Evolutionary conservation across 441 rosid species (phyloP).

Genomic region (Metrosideros polymorpha): DNA sequence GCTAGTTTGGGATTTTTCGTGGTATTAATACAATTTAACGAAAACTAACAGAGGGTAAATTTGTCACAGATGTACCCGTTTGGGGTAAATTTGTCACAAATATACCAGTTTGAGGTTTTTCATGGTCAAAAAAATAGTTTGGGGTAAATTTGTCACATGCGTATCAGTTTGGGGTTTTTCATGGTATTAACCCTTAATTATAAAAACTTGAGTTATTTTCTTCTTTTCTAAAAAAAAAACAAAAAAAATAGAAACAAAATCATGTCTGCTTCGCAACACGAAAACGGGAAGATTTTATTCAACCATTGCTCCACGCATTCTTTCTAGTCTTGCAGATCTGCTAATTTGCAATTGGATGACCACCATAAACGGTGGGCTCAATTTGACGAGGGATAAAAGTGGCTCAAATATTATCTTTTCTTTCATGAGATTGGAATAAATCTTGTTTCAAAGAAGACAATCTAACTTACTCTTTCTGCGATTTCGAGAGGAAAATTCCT

Average conservation of each 20-base stretch:
- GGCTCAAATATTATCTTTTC: no score
- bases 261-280: accelerated
- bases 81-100: no score
- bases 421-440: no score
- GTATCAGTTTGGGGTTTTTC: no score
- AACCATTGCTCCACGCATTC: accelerated
- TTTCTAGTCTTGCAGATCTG: neutral
- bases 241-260: neutral
- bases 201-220: neutral
- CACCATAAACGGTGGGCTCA: neutral
- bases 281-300: accelerated
- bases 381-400: neutral
- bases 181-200: no score
- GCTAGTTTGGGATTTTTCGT: no score
- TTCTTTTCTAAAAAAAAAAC: neutral
- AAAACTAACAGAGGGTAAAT: no score
- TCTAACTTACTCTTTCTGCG: neutral
- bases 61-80: no score
- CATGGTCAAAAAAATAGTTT: no score
- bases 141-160: no score
- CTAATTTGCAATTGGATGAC: accelerated
- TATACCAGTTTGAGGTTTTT: no score
- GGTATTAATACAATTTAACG: no score
- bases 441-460: accelerated
- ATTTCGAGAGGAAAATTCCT: neutral